Base-by-base conservation (phyloP, 2,329 filamentous ascomycete species). In the Clonostachys sp. region DNA sequence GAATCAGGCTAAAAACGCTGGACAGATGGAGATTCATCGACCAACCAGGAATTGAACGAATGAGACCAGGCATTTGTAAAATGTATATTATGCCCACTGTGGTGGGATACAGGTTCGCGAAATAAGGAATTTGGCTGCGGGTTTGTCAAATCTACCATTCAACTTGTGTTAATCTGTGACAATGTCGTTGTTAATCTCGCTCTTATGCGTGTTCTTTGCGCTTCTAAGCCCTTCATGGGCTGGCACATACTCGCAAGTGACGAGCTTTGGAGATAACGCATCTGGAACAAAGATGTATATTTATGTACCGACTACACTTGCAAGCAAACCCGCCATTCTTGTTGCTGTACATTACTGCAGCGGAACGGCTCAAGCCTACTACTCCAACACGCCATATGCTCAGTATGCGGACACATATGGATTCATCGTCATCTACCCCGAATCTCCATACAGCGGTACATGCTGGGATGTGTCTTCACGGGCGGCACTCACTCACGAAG, bases 401-500 rank as follows among this genome's bases (percentile, higher is more conserved):
- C 54, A 54, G 10, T 61, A 68, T 5, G 61, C 66, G n/a, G 66
- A 71, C 51, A 55, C 63, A 44, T 60, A 72, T 50, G 70, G 70
- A 41, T 69, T 70, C 52, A 64, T 73, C 34, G 71, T 78, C 50
- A 77, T 84, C 57, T 84, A 79, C 61, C 78, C 78, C 2, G 67
- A 72, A 53, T 73, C 72, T 3, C 75, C 76, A 0, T 73, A 77
- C 53, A 60, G 60, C n/a, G 77, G 66, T 12, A 64, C 62, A 20
- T 84, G 80, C 65, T 84, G 78, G 77, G 80, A 84, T 50, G 79
- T 83, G 3, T 73, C 72, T 13, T 76, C 72, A 17, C 65, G 63
- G 30, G 57, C 57, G 33, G 70, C 78, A 0, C 67, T 84, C 3
- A 75, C 71, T 4, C 80, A 80, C 54, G 68, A 77, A 47, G 79